These are phyloP conservation scores for Boehmeria nivea DNA, from an alignment of 306 rosid genomes.

Conservation along the genomic window DNA sequence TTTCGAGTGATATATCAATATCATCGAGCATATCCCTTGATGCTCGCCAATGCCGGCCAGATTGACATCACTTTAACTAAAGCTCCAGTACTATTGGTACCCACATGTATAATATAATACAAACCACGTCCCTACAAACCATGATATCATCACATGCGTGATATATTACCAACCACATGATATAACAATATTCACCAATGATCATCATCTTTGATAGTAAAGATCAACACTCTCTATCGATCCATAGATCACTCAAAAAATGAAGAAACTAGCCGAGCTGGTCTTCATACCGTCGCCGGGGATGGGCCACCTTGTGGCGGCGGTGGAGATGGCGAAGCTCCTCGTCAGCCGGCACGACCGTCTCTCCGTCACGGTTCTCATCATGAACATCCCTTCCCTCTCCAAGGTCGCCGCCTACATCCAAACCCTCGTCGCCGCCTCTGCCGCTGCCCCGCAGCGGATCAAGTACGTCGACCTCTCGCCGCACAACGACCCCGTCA, in stretches of 20 bases:
- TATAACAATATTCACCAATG: too few relatives aligned
- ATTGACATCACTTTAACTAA: too few relatives aligned
- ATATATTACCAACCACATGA: too few relatives aligned
- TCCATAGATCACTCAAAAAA: neutral
- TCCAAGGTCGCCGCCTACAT: slow-evolving; percentile 30
- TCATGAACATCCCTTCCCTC: slow-evolving; percentile 19
- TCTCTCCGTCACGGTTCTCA: slow-evolving; percentile 37
- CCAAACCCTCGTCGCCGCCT: slow-evolving; percentile 17
- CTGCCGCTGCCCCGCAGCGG: slow-evolving; percentile 24
- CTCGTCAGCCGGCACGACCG: slow-evolving; percentile 19
- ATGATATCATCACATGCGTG: too few relatives aligned
- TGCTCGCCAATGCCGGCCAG: too few relatives aligned
- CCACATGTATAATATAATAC: too few relatives aligned
- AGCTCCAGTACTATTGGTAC: too few relatives aligned
- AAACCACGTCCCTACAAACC: too few relatives aligned
- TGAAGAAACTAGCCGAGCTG: slow-evolving; percentile 5
- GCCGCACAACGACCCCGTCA: neutral
- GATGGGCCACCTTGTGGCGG: slow-evolving; percentile 34
- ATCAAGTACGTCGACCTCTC: slow-evolving; percentile 40
- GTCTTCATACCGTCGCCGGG: slow-evolving; percentile 31
- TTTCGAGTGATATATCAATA: too few relatives aligned
- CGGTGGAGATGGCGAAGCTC: slow-evolving; percentile 42
- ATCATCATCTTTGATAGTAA: too few relatives aligned
- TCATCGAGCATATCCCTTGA: too few relatives aligned
- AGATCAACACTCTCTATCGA: neutral